Evolutionary conservation across 768 basidiomycete genomes (phyloP).

Genomic region (Psilocybe cyanescens): DNA sequence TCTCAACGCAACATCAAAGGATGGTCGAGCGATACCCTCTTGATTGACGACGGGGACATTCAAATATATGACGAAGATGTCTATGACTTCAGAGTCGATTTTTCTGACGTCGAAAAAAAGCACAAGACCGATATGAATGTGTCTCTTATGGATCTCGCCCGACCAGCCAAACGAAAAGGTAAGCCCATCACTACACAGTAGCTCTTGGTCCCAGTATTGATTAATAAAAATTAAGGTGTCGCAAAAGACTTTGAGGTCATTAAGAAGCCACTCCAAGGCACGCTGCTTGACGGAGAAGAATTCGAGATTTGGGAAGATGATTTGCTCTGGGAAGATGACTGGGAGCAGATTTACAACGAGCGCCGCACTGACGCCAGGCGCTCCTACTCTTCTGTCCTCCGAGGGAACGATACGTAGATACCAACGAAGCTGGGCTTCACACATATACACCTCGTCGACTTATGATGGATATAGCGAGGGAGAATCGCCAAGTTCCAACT

Average conservation of each 20-base stretch:
- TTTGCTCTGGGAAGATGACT: conserved; percentile 19
- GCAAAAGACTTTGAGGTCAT: conserved; percentile 31
- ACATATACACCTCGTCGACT: background rate
- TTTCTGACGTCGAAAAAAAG: conserved; percentile 3
- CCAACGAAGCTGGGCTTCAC: background rate
- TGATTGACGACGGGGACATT: conserved; percentile 26
- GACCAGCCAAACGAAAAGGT: conserved; percentile 37
- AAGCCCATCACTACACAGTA: background rate
- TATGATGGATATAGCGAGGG: background rate
- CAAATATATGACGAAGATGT: conserved; percentile 20
- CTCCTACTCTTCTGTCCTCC: conserved; percentile 23
- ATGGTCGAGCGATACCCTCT: conserved; percentile 28
- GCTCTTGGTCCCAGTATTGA: too few species aligned
- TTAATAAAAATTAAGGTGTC: conserved; percentile 18
- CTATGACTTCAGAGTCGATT: conserved; percentile 23
- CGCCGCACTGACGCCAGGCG: conserved; percentile 6
- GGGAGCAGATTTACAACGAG: conserved; percentile 32
- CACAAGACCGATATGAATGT: conserved; percentile 20
- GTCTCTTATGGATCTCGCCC: conserved; percentile 34
- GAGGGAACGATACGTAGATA: conserved; percentile 15
- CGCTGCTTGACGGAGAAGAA: conserved; percentile 25
- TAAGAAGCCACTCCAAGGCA: conserved; percentile 17
- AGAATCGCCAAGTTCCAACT: background rate
- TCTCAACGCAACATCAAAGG: conserved; percentile 20
- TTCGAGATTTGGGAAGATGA: conserved; percentile 26